Base-by-base conservation (phyloP, 2,329 filamentous ascomycete species). In the Ceratocystis colombiana region DNA sequence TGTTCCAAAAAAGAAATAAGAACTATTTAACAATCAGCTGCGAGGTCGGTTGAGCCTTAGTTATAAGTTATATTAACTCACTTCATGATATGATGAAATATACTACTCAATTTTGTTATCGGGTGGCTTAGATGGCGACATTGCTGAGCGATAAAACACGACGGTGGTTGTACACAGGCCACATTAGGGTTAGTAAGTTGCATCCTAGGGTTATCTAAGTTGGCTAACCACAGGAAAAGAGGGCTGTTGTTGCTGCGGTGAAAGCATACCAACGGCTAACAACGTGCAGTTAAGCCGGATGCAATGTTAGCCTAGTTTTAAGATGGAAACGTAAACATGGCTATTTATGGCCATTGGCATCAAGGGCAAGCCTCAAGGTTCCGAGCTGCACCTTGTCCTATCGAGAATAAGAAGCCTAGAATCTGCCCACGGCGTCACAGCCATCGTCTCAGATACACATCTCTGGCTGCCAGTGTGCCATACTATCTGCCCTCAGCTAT, bases 211-310 rank as follows among this genome's bases (percentile, higher is more conserved):
- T 41, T 41, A 5, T 15, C 15, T 41, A 15, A 15, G 37, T 41
- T 41, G 37, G 37, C 37, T 41, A 12, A 41, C 37, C 37, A 15
- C 37, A 15, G 10, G 37, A 57, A 25, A 28, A 33, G 22, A 17
- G 7, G 53, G 53, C 28, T 28, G 15, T 15, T 30, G 53, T 57
- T 57, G 53, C 53, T 30, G 53, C 53, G 53, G 53, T 57, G 53
- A 57, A 57, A 57, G 53, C 53, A 57, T 57, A 57, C 53, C 53
- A 30, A 5, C 25, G 28, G 30, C 17, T 41, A 41, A 41, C 37
- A 41, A 33, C 53, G 17, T 57, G 25, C 10, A 57, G 53, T 33
- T 15, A n/a, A 57, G 53, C 53, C 25, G 28, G 22, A 28, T 57
- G 53, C 53, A 12, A 57, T 25, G 10, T 15, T 41, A 12, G 37